These are phyloP conservation scores for Penicillium nucicola DNA, from an alignment of 495 filamentous ascomycete species.

Conservation along the genomic window DNA sequence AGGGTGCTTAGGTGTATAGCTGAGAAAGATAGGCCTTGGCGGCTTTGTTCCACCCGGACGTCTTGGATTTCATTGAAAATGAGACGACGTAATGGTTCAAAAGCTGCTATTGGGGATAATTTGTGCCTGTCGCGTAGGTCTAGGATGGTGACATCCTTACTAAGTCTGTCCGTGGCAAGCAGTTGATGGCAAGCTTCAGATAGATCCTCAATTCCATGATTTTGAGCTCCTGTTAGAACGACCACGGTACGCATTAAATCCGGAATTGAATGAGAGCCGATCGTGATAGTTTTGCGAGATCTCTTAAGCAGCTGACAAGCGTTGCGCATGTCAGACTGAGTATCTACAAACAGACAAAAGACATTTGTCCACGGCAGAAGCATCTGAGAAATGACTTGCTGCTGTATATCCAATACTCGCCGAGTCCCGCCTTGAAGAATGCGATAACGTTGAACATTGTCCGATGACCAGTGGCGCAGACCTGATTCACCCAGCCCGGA, in stretches of 20 bases:
- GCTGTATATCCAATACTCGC: conserved; percentile 4
- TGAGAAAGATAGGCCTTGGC: conserved; percentile 1
- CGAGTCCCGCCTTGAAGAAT: conserved; percentile 1
- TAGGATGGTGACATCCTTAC: neutral
- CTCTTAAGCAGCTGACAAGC: conserved; percentile 2
- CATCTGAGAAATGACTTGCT: conserved; percentile 4
- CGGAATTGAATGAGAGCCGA: conserved; percentile 3
- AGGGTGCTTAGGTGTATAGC: conserved; percentile 5
- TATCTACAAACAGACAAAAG: conserved; percentile 15
- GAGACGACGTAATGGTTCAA: conserved; percentile 6
- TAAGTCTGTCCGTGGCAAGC: neutral
- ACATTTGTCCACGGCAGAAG: conserved; percentile 15
- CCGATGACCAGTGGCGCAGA: conserved; percentile 1
- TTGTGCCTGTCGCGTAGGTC: conserved; percentile 2
- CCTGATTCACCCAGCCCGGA: neutral
- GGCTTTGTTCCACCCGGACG: neutral
- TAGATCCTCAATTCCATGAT: neutral
- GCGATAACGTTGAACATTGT: conserved; percentile 4
- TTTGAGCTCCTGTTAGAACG: conserved; percentile 4
- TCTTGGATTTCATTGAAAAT: conserved; percentile 1
- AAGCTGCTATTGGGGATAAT: conserved; percentile 4
- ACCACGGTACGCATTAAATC: conserved; percentile 3
- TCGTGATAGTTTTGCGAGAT: neutral
- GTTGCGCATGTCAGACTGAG: conserved; percentile 1
- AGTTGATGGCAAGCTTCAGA: neutral